Percentiles rank a stretch among this genome's conserved stretches.
Conservation (phyloP, 1,284 basidiomycete species). For the Irpex lacteus region DNA sequence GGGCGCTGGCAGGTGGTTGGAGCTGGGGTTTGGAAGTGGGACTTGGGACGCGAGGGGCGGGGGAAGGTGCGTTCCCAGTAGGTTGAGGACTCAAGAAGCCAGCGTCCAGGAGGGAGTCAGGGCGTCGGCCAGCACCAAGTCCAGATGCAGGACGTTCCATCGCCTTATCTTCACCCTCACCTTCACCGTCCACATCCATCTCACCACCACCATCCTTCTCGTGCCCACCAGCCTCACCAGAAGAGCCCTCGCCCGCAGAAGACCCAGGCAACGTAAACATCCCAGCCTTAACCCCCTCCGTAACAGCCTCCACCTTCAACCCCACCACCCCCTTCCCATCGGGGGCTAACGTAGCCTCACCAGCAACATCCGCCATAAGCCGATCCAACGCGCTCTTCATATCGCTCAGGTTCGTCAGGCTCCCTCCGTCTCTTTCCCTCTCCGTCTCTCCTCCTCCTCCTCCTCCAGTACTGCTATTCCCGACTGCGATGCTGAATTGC, state of each 20-base stretch:
- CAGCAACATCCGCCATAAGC: conserved; percentile 73
- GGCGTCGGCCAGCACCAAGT: neutral
- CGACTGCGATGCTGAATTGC: conserved; percentile 12
- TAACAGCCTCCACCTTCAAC: conserved; percentile 30
- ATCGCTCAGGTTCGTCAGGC: conserved; percentile 52
- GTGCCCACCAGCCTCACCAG: no score
- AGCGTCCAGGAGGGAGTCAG: conserved; percentile 5
- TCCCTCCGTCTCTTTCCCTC: no score
- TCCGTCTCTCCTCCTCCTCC: no score
- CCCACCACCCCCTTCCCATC: conserved; percentile 21
- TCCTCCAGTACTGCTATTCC: no score
- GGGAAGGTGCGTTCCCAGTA: neutral
- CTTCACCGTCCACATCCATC: conserved; percentile 2
- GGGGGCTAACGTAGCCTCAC: conserved; percentile 27
- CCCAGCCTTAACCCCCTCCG: conserved; percentile 31
- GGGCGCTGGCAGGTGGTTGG: no score
- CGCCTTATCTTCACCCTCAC: neutral
- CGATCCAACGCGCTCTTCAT: conserved; percentile 76
- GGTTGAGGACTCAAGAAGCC: conserved; percentile 12
- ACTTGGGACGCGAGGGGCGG: conserved; percentile 52
- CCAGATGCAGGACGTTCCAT: neutral
- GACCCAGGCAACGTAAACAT: conserved; percentile 29
- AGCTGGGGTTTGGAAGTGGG: no score
- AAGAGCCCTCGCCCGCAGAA: conserved; percentile 28
- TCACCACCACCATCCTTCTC: neutral